Conservation (phyloP, 169 alveolate species). For the Eimeria nieschulzi region DNA sequence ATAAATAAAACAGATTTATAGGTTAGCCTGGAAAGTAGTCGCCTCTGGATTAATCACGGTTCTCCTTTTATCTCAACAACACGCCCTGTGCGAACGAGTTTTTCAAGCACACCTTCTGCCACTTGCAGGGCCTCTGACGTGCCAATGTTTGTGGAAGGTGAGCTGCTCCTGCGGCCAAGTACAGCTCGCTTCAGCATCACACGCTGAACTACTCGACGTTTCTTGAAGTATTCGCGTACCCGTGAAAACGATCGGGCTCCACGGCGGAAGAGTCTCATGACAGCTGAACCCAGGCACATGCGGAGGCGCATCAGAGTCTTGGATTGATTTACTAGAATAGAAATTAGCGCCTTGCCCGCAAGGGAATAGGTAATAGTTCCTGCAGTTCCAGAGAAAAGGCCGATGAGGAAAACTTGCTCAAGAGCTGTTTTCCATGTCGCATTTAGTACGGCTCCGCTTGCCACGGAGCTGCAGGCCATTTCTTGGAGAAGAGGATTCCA, state of each 20-base stretch:
- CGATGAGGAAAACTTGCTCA: constrained; percentile 68
- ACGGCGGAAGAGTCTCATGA: constrained; percentile 25
- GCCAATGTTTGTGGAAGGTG: constrained; percentile 35
- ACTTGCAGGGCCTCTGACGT: constrained; percentile 7
- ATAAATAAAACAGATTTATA: no score
- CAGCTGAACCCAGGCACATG: constrained; percentile 60
- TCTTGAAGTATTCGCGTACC: constrained; percentile 36
- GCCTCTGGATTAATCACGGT: no score
- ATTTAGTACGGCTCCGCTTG: constrained; percentile 55
- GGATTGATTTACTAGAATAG: constrained; percentile 44
- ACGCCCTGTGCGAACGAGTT: constrained; percentile 22
- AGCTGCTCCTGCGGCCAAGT: constrained; percentile 37
- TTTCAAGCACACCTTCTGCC: constrained; percentile 46
- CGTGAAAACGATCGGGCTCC: constrained; percentile 41
- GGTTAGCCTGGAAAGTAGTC: no score
- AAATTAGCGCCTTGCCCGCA: constrained; percentile 33
- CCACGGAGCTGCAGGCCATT: constrained; percentile 70
- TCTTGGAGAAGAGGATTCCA: constrained; percentile 71
- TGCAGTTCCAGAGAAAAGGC: constrained; percentile 67
- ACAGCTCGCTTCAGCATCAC: constrained; percentile 63
- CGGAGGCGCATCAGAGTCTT: constrained; percentile 66
- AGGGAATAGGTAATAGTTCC: constrained; percentile 31
- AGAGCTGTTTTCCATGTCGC: constrained; percentile 61
- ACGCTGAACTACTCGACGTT: constrained; percentile 31
- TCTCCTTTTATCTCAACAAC: neutral